These are phyloP conservation scores for Coemansia sp. DNA, from an alignment of 192 early-diverging fungal genomes.

Conservation along the genomic window DNA sequence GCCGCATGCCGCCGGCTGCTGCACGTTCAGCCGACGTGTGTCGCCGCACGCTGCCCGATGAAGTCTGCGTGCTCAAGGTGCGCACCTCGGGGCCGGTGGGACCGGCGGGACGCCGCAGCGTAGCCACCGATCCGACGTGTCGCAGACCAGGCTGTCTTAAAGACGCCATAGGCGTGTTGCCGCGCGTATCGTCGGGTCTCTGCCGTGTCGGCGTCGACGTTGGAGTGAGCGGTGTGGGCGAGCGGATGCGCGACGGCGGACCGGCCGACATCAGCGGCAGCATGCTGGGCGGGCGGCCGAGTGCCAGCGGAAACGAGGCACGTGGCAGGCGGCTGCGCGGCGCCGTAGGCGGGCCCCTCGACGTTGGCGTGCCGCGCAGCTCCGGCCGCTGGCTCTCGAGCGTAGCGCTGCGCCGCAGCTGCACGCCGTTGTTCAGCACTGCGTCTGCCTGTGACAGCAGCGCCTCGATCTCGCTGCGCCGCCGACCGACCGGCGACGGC, in stretches of 20 bases:
- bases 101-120: not conserved
- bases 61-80: no score
- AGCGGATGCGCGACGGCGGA: slow-evolving; percentile 7
- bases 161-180: not conserved
- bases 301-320: slow-evolving; percentile 32
- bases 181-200: not conserved
- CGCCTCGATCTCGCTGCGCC: slow-evolving; percentile 42
- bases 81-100: not conserved
- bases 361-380: not conserved
- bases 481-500: slow-evolving; percentile 12
- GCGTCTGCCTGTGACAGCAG: slow-evolving; percentile 48
- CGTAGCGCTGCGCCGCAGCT: slow-evolving; percentile 1
- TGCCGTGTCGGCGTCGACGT: slow-evolving; percentile 27
- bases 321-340: slow-evolving; percentile 28
- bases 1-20: not conserved
- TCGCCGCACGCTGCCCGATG: no score
- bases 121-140: no score
- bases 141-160: not conserved
- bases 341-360: not conserved
- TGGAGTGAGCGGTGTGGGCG: slow-evolving; percentile 6
- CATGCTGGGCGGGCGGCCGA: not conserved
- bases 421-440: slow-evolving; percentile 18
- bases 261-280: slow-evolving; percentile 10
- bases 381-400: not conserved
- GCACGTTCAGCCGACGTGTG: no score